phyloP scores from a whole-genome alignment of 2,329 filamentous ascomycete genomes.

The Macroventuria anomochaeta region DNA sequence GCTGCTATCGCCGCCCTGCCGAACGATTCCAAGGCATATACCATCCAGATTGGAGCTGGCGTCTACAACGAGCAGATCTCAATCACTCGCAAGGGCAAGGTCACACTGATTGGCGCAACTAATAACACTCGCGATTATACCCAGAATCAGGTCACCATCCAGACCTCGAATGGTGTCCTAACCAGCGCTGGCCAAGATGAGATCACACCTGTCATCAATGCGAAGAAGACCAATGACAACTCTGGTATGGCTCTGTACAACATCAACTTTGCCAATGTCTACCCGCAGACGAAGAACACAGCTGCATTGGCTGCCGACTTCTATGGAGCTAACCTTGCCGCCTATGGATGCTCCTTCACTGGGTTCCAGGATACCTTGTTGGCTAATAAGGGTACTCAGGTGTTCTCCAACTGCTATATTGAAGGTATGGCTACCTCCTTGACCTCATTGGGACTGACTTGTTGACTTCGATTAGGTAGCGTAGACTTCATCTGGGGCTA shows the following conservation, averaged over 20 bases:
- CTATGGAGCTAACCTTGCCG: conserved; percentile 58
- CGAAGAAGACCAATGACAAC: conserved; percentile 49
- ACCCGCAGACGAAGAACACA: conserved; percentile 37
- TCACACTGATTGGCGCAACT: conserved; percentile 51
- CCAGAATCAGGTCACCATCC: conserved; percentile 50
- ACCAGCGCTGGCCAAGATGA: conserved; percentile 53
- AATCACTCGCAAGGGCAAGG: conserved; percentile 51
- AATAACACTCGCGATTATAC: conserved; percentile 43
- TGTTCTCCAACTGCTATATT: conserved; percentile 63
- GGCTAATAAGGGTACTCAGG: conserved; percentile 56
- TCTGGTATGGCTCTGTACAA: conserved; percentile 28
- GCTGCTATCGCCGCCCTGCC: conserved; percentile 55
- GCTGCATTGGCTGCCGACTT: conserved; percentile 56
- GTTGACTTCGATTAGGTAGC: no score
- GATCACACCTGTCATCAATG: conserved; percentile 54
- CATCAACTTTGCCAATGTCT: conserved; percentile 52
- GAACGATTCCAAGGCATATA: conserved; percentile 50
- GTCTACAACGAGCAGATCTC: conserved; percentile 53
- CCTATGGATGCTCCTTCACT: conserved; percentile 61
- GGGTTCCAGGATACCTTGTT: conserved; percentile 62
- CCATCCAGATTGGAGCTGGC: conserved; percentile 51
- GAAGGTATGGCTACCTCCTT: no score
- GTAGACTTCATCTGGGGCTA: conserved; percentile 65
- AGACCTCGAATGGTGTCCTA: conserved; percentile 48
- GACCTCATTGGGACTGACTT: no score